Percentiles rank a stretch among this genome's conserved stretches.
Conservation (phyloP, 1,139 yeast species). For the Blastobotrys persicus region DNA sequence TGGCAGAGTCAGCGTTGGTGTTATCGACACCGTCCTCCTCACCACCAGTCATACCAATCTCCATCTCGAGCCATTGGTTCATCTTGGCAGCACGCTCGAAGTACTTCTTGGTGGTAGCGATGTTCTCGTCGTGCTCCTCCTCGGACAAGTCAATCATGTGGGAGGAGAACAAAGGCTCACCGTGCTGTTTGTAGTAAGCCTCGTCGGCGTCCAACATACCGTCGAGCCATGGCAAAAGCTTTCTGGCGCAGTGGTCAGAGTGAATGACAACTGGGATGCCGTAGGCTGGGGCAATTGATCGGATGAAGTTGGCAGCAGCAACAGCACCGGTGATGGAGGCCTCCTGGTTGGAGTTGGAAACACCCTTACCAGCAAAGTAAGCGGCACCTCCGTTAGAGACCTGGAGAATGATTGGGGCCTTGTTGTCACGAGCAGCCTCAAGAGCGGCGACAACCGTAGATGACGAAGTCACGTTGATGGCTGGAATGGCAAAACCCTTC, state of each 20-base stretch:
- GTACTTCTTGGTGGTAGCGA: slow-evolving; percentile 90
- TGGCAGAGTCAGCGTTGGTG: slow-evolving; percentile 83
- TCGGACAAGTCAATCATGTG: slow-evolving; percentile 99
- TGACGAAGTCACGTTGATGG: slow-evolving; percentile 96
- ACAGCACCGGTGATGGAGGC: slow-evolving; percentile 94
- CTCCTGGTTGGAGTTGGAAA: slow-evolving; percentile 84
- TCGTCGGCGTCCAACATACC: slow-evolving; percentile 98
- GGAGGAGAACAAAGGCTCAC: slow-evolving; percentile 96
- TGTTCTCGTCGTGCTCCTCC: slow-evolving; percentile 95
- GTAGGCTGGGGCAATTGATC: slow-evolving; percentile 93
- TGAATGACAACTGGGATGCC: slow-evolving; percentile 96
- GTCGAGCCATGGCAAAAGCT: slow-evolving; percentile 96
- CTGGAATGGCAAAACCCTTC: slow-evolving; percentile 95
- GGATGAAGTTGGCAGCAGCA: slow-evolving; percentile 98
- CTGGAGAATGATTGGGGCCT: slow-evolving; percentile 95
- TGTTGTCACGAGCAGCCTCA: slow-evolving; percentile 97
- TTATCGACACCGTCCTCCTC: slow-evolving; percentile 99
- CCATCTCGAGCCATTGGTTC: slow-evolving; percentile 99
- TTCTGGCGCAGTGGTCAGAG: slow-evolving; percentile 99
- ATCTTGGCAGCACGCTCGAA: slow-evolving; percentile 91
- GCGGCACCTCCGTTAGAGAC: slow-evolving; percentile 99
- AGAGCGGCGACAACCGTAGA: slow-evolving; percentile 96
- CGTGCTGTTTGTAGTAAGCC: slow-evolving; percentile 78
- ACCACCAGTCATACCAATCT: slow-evolving; percentile 99
- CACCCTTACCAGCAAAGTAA: slow-evolving; percentile 99